Evolutionary conservation across 345 rosid species (phyloP), one percentile per base, ranked within the genome.

Genomic region (Ceriops tagal): DNA sequence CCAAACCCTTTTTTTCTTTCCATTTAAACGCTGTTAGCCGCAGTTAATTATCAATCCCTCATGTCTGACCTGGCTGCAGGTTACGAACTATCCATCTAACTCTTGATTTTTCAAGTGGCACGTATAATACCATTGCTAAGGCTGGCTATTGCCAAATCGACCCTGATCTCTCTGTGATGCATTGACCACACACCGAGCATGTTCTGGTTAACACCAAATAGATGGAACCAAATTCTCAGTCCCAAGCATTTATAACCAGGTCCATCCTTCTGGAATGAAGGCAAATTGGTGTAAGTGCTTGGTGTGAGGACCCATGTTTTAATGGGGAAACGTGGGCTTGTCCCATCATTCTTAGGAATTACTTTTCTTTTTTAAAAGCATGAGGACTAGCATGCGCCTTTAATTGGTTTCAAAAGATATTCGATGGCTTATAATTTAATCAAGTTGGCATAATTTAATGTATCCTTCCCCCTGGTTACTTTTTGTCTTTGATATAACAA

Each of bases 241-340:
- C 30, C 22, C 19, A 59, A 19, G 46, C 52, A 66, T 70, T 58
- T 52, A 61, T 62, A 67, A 63, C 28, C 43, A 21, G 65, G 75
- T 60, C 60, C 75, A 70, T 67, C 69, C 74, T 46, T 60, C 58
- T 57, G 56, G 79, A 32, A 70, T 51, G 73, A 77, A 55, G 75
- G 76, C 73, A 74, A 66, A 61, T 51, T 53, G 76, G 55, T 70
- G 35, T 55, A 1, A 70, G 77, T 73, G 85, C 73, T 68, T 24
- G 15, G n/a, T 65, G 53, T 13, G 71, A 75, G 84, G 86, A 74
- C 77, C 85, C 91, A 77, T 76, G 31, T 27, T 22, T 43, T 70
- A 72, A 86, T 80, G 92, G 83, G 65, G 73, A 68, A 73, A 74
- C 75, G 66, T 65, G 82, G 64, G 76, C 79, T 35, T 68, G 89